A percentile compares a stretch with the other conserved stretches of the same genome.
phyloP scores from a whole-genome alignment of 192 early-diverging fungal species.

The Coemansia sp. region DNA sequence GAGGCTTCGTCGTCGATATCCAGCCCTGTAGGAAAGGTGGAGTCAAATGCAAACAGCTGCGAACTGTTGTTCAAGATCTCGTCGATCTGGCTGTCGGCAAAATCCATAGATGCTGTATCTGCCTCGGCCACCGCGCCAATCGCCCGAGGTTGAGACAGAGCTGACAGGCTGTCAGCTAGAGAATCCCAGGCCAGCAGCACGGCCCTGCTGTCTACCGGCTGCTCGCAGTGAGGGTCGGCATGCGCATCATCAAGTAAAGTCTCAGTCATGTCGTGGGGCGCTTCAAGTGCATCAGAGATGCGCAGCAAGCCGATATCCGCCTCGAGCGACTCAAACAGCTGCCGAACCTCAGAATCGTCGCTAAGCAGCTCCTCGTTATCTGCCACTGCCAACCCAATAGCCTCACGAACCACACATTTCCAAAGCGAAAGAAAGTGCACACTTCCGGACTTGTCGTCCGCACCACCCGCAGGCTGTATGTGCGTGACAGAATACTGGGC shows the following conservation, averaged over 20 bases:
- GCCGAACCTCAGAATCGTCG: not conserved
- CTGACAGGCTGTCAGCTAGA: too few relatives aligned
- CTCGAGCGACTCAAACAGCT: not conserved
- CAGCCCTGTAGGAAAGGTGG: not conserved
- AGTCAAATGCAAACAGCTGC: constrained; percentile 15
- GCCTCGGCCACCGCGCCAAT: not conserved
- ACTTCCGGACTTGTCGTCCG: too few relatives aligned
- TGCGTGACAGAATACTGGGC: constrained; percentile 1
- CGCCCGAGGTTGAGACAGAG: too few relatives aligned
- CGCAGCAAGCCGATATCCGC: not conserved
- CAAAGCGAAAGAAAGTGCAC: constrained; percentile 2
- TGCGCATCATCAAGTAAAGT: too few relatives aligned
- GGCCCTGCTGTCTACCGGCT: not conserved
- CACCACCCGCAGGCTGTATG: not conserved
- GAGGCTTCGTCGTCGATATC: not conserved
- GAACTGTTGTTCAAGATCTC: constrained; percentile 11
- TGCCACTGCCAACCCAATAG: too few relatives aligned
- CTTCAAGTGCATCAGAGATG: too few relatives aligned
- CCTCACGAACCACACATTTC: constrained; percentile 3
- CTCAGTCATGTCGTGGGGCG: too few relatives aligned
- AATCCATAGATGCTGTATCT: not conserved
- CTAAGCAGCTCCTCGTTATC: too few relatives aligned
- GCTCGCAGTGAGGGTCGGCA: not conserved
- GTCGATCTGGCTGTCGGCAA: constrained; percentile 7
- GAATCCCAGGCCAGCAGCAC: not conserved